Evolutionary conservation across 2,329 filamentous ascomycete genomes (phyloP), one percentile per base, ranked within the genome.

Genomic region (Hysterium pulicare): DNA sequence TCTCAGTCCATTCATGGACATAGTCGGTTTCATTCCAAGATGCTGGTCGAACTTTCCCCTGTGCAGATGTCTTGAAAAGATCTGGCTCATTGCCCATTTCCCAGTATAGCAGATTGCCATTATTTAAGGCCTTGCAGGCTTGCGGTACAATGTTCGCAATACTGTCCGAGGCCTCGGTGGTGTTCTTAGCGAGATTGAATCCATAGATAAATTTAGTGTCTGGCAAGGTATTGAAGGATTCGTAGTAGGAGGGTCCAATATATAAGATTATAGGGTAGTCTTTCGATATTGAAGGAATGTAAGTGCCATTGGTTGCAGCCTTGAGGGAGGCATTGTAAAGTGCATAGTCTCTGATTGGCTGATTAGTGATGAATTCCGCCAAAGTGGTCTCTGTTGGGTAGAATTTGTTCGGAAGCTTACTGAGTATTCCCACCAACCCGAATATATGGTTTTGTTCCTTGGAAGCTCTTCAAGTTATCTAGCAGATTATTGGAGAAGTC

Each of bases 381-480:
- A 3, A 2, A n/a, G n/a, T 33, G 9, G 7, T n/a, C 22, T 40
- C 33, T n/a, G 24, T 23, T 9, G 23, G 13, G 19, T 33, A 30
- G 24, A 28, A 28, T 8, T 24, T 34, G 17, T 20, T 19, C 26
- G 10, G 17, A 26, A 4, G 42, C 49, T 36, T 51, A 67, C 61
- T 84, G 81, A 0, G 81, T 83, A 53, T 83, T 84, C n/a, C 81
- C 82, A 3, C 82, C 81, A 2, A 84, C 79, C 13, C 81, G 71
- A 42, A 84, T 76, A 50, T 78, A 72, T 2, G 81, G 81, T 47
- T 80, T 81, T 5, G 69, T 71, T 7, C 79, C 79, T 11, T 69
- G 70, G 3, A 82, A 54, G n/a, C 70, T 57, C 1, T 68, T 75
- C 16, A 84, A 53, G 43, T 82, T 83, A 23, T 75, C 71, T 20